These are phyloP conservation scores for Chlamydomonas incerta DNA, from an alignment of 139 green algal genomes.

Conservation along the genomic window DNA sequence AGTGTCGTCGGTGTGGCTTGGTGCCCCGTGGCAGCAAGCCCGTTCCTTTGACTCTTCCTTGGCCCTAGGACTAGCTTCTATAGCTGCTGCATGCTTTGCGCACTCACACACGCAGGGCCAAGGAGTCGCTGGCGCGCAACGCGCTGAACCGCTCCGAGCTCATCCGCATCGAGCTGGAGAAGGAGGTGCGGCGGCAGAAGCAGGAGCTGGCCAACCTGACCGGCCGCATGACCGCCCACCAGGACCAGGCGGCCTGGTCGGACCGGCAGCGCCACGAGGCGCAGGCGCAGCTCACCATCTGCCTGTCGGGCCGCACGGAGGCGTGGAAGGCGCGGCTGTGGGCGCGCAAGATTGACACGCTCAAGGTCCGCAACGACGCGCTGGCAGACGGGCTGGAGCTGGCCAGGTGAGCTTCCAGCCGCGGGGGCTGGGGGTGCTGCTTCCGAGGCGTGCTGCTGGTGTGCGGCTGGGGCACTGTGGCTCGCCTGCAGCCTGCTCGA, in stretches of 20 bases:
- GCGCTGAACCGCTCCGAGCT: constrained; percentile 65
- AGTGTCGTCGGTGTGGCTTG: no score
- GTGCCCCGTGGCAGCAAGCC: no score
- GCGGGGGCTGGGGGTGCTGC: no score
- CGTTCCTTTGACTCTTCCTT: no score
- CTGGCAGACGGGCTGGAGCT: constrained; percentile 59
- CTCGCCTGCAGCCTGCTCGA: no score
- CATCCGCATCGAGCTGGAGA: constrained; percentile 66
- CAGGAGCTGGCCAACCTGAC: constrained; percentile 47
- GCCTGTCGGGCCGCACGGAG: constrained; percentile 53
- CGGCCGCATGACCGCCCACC: constrained; percentile 35
- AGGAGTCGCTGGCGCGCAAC: constrained; percentile 64
- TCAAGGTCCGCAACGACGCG: constrained; percentile 61
- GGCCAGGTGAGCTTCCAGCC: constrained; percentile 38
- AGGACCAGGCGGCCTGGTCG: constrained; percentile 69
- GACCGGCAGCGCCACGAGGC: constrained; percentile 65
- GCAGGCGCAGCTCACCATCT: constrained; percentile 52
- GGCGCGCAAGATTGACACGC: constrained; percentile 64
- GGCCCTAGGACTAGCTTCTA: no score
- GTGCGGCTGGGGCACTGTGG: no score
- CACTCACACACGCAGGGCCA: constrained; percentile 57
- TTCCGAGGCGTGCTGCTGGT: no score
- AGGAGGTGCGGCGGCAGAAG: constrained; percentile 49
- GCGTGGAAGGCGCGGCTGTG: constrained; percentile 67
- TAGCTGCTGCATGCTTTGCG: no score